These are phyloP conservation scores for Brassica hybrid DNA, from an alignment of 441 rosid genomes.

Conservation along the genomic window DNA sequence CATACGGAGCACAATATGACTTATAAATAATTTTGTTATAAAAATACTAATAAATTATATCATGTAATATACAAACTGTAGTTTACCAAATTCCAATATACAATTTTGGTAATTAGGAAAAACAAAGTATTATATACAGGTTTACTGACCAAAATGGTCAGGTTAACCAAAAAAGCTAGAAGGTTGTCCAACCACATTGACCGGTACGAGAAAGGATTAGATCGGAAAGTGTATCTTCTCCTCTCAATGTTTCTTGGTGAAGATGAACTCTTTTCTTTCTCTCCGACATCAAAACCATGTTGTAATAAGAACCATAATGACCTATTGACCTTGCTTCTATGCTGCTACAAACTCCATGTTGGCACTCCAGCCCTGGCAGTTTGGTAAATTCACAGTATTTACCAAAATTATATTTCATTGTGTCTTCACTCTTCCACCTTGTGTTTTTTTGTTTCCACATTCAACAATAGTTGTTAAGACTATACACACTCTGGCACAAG, in stretches of 20 bases:
- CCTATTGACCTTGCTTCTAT: not conserved
- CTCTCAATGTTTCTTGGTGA: constrained; percentile 27
- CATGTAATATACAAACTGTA: not conserved
- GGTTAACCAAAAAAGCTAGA: not conserved
- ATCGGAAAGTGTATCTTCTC: not conserved
- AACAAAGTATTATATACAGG: not conserved
- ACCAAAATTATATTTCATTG: constrained; percentile 12
- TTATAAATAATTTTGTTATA: not conserved
- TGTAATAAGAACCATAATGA: not conserved
- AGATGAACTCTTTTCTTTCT: constrained; percentile 17
- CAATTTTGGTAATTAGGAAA: not conserved
- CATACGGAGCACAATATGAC: not conserved
- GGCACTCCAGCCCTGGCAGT: not conserved
- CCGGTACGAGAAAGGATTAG: constrained; percentile 17
- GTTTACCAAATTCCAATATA: not conserved
- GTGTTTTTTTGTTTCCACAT: not conserved
- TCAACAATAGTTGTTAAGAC: constrained; percentile 39
- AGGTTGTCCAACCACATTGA: constrained; percentile 42
- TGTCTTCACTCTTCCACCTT: constrained; percentile 11
- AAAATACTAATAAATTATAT: not conserved
- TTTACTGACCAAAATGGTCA: not conserved
- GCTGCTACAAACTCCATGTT: not conserved
- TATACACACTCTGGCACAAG: constrained; percentile 31
- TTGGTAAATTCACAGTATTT: not conserved
- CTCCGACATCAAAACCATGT: not conserved